A percentile compares a stretch with the other conserved stretches of the same genome.
phyloP scores from a whole-genome alignment of 371 early-diverging fungal species.

The Entomophthora muscae region DNA sequence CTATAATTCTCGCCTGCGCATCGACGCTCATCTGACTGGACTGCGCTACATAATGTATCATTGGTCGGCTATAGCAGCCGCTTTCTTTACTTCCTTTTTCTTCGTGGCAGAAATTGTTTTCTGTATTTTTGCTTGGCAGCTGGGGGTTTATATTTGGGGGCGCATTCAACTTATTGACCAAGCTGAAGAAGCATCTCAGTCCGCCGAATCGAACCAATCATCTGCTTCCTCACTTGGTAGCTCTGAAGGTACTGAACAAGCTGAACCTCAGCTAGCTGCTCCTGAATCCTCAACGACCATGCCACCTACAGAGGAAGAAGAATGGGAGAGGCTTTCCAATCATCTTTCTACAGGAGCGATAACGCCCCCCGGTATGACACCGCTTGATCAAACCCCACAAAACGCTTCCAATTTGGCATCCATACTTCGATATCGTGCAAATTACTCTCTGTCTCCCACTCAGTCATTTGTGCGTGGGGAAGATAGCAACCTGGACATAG shows the following conservation, averaged over 20 bases:
- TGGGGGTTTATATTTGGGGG: background rate
- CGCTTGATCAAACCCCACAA: background rate
- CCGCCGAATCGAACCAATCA: background rate
- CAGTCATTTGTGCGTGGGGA: background rate
- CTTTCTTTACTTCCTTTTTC: background rate
- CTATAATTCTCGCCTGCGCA: background rate
- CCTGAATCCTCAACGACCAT: background rate
- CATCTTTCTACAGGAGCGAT: background rate
- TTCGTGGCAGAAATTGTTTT: background rate
- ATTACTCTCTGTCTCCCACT: background rate
- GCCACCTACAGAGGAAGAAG: conserved; percentile 3
- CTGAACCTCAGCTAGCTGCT: too few relatives aligned
- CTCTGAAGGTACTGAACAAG: background rate
- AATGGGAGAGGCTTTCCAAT: conserved; percentile 1
- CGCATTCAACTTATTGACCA: background rate
- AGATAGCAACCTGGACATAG: background rate
- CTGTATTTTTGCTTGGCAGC: background rate
- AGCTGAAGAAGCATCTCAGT: background rate
- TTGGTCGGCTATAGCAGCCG: background rate
- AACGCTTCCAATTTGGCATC: too few relatives aligned
- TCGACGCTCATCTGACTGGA: background rate
- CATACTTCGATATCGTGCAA: background rate
- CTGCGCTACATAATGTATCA: background rate
- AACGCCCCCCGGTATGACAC: background rate
- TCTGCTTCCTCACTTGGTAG: background rate